These are phyloP conservation scores for Fraxinus platypoda DNA, from an alignment of 305 asterid species.

Conservation along the genomic window DNA sequence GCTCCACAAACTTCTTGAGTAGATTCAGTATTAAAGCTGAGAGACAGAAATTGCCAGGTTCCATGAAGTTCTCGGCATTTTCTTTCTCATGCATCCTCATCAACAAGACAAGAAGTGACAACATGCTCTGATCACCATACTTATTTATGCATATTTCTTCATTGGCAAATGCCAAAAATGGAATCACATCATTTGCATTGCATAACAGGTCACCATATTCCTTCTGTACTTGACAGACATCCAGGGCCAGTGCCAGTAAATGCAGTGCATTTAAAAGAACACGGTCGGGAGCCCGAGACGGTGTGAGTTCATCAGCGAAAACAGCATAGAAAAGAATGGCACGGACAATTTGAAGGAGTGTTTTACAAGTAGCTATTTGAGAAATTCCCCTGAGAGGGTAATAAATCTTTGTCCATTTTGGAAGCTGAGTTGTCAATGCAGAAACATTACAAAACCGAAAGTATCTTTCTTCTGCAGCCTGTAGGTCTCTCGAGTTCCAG, in stretches of 20 bases:
- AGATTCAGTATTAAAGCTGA: conserved; percentile 56
- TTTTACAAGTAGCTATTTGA: conserved; percentile 79
- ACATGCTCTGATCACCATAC: conserved; percentile 77
- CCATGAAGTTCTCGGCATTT: conserved; percentile 49
- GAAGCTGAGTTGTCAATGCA: conserved; percentile 80
- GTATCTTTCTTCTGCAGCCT: conserved; percentile 94
- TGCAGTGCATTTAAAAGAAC: conserved; percentile 80
- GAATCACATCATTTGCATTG: conserved; percentile 53
- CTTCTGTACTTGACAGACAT: conserved; percentile 61
- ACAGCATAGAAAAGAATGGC: conserved; percentile 75
- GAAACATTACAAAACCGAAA: conserved; percentile 77
- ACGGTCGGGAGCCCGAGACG: conserved; percentile 84
- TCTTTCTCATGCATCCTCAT: conserved; percentile 74
- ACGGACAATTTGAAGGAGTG: conserved; percentile 70
- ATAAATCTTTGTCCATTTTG: conserved; percentile 80
- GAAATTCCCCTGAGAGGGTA: conserved; percentile 82
- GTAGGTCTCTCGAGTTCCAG: conserved; percentile 86
- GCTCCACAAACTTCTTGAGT: conserved; percentile 66
- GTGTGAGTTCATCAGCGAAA: conserved; percentile 47
- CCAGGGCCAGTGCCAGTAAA: conserved; percentile 75
- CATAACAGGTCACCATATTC: conserved; percentile 53
- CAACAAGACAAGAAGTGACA: conserved; percentile 90
- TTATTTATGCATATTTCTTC: conserved; percentile 60
- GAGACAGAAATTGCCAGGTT: conserved; percentile 52
- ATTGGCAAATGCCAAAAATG: conserved; percentile 65